A percentile compares a stretch with the other conserved stretches of the same genome.
phyloP scores from a whole-genome alignment of 2,329 filamentous ascomycete species.

The Pseudomassariella vexata region DNA sequence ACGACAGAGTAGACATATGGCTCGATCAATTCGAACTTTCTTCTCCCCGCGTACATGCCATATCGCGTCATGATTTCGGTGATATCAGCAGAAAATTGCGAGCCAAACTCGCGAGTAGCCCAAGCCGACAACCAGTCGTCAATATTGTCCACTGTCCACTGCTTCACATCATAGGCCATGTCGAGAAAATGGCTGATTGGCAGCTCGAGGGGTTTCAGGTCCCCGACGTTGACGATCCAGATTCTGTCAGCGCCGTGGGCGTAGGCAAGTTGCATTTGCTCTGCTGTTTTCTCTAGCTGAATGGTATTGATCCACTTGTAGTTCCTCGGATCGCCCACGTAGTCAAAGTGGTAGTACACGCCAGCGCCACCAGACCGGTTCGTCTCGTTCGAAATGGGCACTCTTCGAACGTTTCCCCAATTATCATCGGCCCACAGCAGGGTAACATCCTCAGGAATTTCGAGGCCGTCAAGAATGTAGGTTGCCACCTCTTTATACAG shows the following conservation, averaged over 20 bases:
- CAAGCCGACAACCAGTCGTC: constrained; percentile 50
- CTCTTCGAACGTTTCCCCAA: constrained; percentile 52
- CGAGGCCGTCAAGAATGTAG: constrained; percentile 60
- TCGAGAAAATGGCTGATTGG: constrained; percentile 64
- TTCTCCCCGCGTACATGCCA: constrained; percentile 47
- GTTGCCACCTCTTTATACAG: constrained; percentile 70
- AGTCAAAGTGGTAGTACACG: constrained; percentile 50
- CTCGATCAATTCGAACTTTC: constrained; percentile 56
- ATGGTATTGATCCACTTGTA: constrained; percentile 64
- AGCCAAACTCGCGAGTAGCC: constrained; percentile 52
- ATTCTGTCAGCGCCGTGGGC: constrained; percentile 50
- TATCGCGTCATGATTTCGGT: constrained; percentile 49
- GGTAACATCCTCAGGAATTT: constrained; percentile 54
- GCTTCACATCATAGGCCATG: constrained; percentile 57
- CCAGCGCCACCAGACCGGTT: constrained; percentile 49
- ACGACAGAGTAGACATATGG: constrained; percentile 49
- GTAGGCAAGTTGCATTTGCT: constrained; percentile 60
- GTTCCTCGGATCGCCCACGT: constrained; percentile 53
- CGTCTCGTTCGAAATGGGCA: constrained; percentile 50
- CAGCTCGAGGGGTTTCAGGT: constrained; percentile 58
- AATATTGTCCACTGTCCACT: constrained; percentile 50
- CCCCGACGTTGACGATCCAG: constrained; percentile 62
- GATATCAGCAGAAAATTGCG: constrained; percentile 38
- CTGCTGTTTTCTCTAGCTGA: constrained; percentile 58
- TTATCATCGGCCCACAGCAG: constrained; percentile 61